These are phyloP conservation scores for Syncephalastrum sp. DNA, from an alignment of 371 early-diverging fungal genomes.

Conservation along the genomic window DNA sequence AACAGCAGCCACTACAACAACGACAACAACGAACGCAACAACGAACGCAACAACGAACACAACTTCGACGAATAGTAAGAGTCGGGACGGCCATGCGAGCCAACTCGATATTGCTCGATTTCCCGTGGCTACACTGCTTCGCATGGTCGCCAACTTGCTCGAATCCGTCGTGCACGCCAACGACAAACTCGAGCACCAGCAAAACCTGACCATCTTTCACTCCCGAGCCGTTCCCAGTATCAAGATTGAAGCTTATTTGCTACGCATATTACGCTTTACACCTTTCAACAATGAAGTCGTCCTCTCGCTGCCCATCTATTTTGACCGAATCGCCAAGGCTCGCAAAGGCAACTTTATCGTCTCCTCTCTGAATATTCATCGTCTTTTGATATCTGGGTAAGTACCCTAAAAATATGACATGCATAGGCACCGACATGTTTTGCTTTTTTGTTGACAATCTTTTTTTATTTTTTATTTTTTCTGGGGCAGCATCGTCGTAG, in stretches of 20 bases:
- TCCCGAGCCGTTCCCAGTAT: conserved; percentile 79
- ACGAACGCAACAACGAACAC: neutral
- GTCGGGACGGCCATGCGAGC: neutral
- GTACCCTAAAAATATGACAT: neutral
- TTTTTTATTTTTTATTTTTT: conserved; percentile 2
- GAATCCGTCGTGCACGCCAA: conserved; percentile 62
- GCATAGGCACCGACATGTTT: neutral
- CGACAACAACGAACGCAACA: conserved; percentile 2
- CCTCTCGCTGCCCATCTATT: conserved; percentile 76
- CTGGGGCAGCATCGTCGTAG: conserved; percentile 62
- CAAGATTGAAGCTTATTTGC: conserved; percentile 62
- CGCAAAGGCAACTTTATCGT: conserved; percentile 48
- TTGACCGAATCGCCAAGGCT: conserved; percentile 76
- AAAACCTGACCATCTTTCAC: conserved; percentile 71
- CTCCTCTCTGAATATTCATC: conserved; percentile 79
- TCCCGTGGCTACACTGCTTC: conserved; percentile 28
- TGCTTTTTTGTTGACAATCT: neutral
- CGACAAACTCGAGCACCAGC: conserved; percentile 57
- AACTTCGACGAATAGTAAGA: neutral
- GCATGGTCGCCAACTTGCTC: conserved; percentile 52
- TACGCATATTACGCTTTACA: conserved; percentile 75
- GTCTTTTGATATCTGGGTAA: conserved; percentile 72
- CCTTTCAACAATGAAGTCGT: conserved; percentile 76
- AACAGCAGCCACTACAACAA: neutral
- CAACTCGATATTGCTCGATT: conserved; percentile 38